Evolutionary conservation across 2,329 filamentous ascomycete genomes (phyloP).

Genomic region (Corniculantispora saksenae): DNA sequence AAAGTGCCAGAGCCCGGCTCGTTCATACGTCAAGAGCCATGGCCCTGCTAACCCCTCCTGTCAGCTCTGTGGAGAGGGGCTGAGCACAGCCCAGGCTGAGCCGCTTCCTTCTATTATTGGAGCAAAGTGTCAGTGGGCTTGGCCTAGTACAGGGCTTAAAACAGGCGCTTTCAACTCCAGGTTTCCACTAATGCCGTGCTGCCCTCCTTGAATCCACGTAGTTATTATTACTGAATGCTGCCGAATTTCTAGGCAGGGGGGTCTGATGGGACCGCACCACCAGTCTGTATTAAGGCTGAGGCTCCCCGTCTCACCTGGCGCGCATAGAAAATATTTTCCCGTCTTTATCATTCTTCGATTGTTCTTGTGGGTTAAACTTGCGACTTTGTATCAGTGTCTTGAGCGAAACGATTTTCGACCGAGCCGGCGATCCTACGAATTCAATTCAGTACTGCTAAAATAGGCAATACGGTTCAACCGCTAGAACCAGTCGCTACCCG

Average conservation of each 20-base stretch:
- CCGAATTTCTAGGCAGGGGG: not conserved
- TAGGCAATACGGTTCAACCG: not conserved
- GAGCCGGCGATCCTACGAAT: not conserved
- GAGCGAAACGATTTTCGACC: not conserved
- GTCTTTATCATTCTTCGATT: not conserved
- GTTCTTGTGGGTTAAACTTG: not conserved
- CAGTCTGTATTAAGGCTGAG: slow-evolving; percentile 6
- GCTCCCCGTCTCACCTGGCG: not conserved
- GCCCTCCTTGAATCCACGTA: slow-evolving; percentile 1
- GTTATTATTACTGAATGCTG: not conserved
- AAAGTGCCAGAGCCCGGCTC: not conserved
- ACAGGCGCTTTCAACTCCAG: slow-evolving; percentile 1
- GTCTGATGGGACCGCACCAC: not conserved
- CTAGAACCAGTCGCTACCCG: slow-evolving; percentile 1
- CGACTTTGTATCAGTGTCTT: not conserved
- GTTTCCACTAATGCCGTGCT: not conserved
- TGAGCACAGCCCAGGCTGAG: slow-evolving; percentile 5
- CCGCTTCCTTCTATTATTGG: slow-evolving; percentile 10
- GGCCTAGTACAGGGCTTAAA: not conserved
- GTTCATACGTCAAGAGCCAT: no score
- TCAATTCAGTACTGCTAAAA: not conserved
- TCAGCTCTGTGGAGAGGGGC: not conserved
- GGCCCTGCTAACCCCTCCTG: no score
- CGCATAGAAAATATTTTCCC: not conserved
- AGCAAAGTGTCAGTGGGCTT: not conserved